A percentile compares a stretch with the other conserved stretches of the same genome.
These are phyloP conservation scores for Diaporthe capsici DNA, from an alignment of 2,329 filamentous ascomycete species.

Conservation along the genomic window DNA sequence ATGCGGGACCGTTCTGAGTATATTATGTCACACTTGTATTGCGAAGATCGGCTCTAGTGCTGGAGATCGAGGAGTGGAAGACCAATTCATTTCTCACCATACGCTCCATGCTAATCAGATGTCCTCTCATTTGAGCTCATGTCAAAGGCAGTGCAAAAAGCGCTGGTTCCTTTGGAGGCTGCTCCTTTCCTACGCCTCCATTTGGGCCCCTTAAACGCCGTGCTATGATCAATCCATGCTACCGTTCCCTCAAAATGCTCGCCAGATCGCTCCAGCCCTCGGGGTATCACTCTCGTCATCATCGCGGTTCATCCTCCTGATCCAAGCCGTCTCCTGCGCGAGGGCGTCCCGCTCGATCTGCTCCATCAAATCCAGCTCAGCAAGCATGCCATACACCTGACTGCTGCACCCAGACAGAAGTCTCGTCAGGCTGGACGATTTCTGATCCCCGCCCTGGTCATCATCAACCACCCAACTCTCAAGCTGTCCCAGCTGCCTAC, in stretches of 20 bases:
- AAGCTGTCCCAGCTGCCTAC: slow-evolving; percentile 62
- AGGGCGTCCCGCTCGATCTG: slow-evolving; percentile 72
- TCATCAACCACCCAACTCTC: slow-evolving; percentile 45
- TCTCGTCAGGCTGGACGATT: slow-evolving; percentile 57
- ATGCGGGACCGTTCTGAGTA: too few relatives aligned
- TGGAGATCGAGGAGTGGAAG: too few relatives aligned
- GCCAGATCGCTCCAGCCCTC: slow-evolving; percentile 64
- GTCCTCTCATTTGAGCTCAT: background rate
- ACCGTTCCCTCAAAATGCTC: slow-evolving; percentile 50
- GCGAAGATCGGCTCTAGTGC: background rate
- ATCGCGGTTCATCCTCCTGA: slow-evolving; percentile 65
- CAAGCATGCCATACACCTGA: slow-evolving; percentile 71
- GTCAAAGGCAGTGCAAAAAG: background rate
- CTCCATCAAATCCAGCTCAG: slow-evolving; percentile 74
- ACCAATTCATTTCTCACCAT: too few relatives aligned
- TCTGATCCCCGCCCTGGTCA: slow-evolving; percentile 38
- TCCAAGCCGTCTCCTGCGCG: slow-evolving; percentile 70
- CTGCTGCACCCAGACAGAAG: slow-evolving; percentile 63
- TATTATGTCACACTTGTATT: too few relatives aligned
- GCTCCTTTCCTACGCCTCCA: background rate
- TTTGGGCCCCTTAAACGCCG: background rate
- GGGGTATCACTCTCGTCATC: slow-evolving; percentile 50
- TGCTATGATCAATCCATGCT: slow-evolving; percentile 18
- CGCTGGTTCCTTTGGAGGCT: too few relatives aligned
- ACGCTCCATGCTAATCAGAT: background rate